phyloP scores from a whole-genome alignment of 2,329 filamentous ascomycete species.

The Metarhizium anisopliae region DNA sequence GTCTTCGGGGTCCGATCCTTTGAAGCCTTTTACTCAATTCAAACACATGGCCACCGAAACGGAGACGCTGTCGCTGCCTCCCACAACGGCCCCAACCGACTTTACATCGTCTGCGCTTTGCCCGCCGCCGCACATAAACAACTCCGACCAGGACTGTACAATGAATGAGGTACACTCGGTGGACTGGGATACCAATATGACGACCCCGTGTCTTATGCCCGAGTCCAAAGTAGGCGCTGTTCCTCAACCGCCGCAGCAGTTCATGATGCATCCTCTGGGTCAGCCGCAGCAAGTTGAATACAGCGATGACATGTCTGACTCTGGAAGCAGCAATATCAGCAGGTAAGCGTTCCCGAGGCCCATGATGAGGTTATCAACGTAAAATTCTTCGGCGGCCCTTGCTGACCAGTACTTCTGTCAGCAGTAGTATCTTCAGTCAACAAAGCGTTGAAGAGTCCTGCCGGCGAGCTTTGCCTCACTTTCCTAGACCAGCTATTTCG shows the following conservation, averaged over 20 bases:
- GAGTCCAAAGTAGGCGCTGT: neutral
- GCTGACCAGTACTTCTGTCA: neutral
- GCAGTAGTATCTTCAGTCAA: conserved; percentile 6
- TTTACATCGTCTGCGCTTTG: conserved; percentile 18
- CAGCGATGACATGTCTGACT: conserved; percentile 9
- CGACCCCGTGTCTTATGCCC: conserved; percentile 7
- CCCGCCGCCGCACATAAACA: conserved; percentile 9
- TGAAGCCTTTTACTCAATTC: neutral
- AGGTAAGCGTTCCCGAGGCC: neutral
- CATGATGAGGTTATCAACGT: neutral
- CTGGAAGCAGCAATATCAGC: conserved; percentile 8
- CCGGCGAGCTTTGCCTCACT: conserved; percentile 28
- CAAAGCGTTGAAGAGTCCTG: conserved; percentile 29
- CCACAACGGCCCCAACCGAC: conserved; percentile 23
- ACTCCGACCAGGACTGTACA: conserved; percentile 7
- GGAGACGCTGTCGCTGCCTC: conserved; percentile 21
- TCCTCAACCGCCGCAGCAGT: neutral
- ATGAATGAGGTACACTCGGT: conserved; percentile 9
- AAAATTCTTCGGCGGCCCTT: neutral
- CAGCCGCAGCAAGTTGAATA: conserved; percentile 1
- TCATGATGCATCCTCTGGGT: conserved; percentile 1
- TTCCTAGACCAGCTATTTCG: conserved; percentile 31
- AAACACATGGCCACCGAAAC: conserved; percentile 22
- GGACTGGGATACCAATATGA: conserved; percentile 23
- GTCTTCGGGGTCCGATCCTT: neutral